A percentile compares a stretch with the other conserved stretches of the same genome.
Conservation (phyloP, 495 filamentous ascomycete genomes). For the Penicillium daleae region DNA sequence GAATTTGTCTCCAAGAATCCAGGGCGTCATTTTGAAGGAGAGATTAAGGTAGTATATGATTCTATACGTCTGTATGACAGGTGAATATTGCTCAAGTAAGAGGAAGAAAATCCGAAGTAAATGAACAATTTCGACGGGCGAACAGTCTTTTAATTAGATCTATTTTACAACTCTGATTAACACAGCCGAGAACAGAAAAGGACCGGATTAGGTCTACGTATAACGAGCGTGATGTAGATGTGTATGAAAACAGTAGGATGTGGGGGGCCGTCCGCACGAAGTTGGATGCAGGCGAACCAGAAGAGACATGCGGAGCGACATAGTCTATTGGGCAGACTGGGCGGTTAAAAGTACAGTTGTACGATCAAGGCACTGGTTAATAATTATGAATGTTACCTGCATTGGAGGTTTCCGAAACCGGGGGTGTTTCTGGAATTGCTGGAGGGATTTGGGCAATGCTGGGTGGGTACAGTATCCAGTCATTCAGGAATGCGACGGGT, state of each 20-base stretch:
- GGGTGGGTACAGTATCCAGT: background rate
- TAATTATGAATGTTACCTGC: too few species aligned
- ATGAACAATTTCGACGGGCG: too few species aligned
- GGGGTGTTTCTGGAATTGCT: conserved; percentile 4
- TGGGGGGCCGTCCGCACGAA: background rate
- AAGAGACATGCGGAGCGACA: background rate
- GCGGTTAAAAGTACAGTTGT: too few species aligned
- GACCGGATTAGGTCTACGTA: background rate
- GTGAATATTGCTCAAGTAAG: background rate
- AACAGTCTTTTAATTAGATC: background rate
- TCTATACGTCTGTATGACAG: background rate
- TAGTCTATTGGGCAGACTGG: background rate
- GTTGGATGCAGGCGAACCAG: background rate
- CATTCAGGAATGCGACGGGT: background rate
- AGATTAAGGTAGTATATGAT: background rate
- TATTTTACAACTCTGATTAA: background rate
- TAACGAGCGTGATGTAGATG: conserved; percentile 5
- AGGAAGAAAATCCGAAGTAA: background rate
- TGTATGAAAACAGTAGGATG: conserved; percentile 26
- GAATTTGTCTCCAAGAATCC: conserved; percentile 46
- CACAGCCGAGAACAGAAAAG: conserved; percentile 6
- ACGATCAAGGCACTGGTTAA: too few species aligned
- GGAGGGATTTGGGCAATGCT: background rate
- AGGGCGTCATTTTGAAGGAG: conserved; percentile 29
- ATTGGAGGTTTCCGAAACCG: conserved; percentile 17